These are phyloP conservation scores for Saturnispora sekii DNA, from an alignment of 805 yeast species.

Conservation along the genomic window DNA sequence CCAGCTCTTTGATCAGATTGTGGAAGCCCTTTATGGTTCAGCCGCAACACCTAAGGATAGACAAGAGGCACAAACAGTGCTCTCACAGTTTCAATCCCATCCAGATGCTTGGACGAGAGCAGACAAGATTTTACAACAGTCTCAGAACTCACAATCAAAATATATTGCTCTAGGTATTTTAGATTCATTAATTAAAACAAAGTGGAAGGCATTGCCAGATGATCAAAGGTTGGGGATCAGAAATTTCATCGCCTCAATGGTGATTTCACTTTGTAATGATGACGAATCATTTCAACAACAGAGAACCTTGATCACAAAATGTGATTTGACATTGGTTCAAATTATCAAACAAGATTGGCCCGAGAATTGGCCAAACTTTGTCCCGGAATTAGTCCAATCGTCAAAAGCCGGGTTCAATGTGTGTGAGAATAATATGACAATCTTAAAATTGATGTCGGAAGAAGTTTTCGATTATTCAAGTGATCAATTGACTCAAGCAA, in stretches of 20 bases:
- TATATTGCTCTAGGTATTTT: slow-evolving; percentile 85
- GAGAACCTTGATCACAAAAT: slow-evolving; percentile 81
- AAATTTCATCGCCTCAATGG: slow-evolving; percentile 89
- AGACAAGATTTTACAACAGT: slow-evolving; percentile 73
- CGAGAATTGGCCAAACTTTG: slow-evolving; percentile 93
- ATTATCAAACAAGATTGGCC: slow-evolving; percentile 99
- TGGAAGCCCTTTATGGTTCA: slow-evolving; percentile 75
- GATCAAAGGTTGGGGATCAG: slow-evolving; percentile 89
- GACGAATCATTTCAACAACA: slow-evolving; percentile 61
- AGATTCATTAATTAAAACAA: slow-evolving; percentile 80
- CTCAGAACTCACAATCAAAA: slow-evolving; percentile 78
- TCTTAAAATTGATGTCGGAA: slow-evolving; percentile 79
- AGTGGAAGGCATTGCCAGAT: slow-evolving; percentile 88
- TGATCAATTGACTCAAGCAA: slow-evolving; percentile 95
- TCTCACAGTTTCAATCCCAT: slow-evolving; percentile 81
- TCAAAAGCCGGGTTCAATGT: slow-evolving; percentile 82
- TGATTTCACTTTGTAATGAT: slow-evolving; percentile 81
- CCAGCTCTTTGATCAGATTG: slow-evolving; percentile 69
- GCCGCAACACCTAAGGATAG: slow-evolving; percentile 45
- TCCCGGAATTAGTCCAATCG: slow-evolving; percentile 84
- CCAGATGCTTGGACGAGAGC: slow-evolving; percentile 95
- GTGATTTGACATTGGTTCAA: slow-evolving; percentile 88
- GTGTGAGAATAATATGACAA: slow-evolving; percentile 96
- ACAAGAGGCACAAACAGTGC: slow-evolving; percentile 58
- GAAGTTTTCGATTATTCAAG: slow-evolving; percentile 95